Evolutionary conservation across 305 asterid species (phyloP).

Genomic region (Solanum hybrid): DNA sequence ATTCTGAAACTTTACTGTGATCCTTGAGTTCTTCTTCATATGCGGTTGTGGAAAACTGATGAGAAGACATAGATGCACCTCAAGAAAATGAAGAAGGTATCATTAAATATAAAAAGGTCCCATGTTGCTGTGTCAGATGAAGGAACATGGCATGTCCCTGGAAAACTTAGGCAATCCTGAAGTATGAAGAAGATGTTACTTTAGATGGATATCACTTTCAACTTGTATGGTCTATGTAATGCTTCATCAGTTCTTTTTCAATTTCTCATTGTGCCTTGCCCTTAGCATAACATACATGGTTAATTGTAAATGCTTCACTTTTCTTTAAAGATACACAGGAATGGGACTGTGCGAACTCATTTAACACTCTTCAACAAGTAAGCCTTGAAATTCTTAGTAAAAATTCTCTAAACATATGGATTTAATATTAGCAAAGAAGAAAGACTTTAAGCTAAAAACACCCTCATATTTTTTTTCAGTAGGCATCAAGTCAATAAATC

Average conservation of each 20-base stretch:
- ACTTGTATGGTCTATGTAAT: background rate
- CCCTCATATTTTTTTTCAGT: background rate
- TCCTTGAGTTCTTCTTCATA: too few relatives aligned
- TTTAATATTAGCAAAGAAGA: too few relatives aligned
- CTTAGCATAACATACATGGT: background rate
- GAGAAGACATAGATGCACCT: too few relatives aligned
- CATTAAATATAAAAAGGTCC: too few relatives aligned
- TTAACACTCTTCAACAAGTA: background rate
- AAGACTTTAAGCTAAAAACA: too few relatives aligned
- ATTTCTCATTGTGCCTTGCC: background rate
- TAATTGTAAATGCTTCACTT: background rate
- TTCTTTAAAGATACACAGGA: too few relatives aligned
- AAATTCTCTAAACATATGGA: background rate
- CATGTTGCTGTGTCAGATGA: too few relatives aligned
- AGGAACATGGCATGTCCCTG: too few relatives aligned
- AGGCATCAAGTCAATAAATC: background rate
- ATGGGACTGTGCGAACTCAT: too few relatives aligned
- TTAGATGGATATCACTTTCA: background rate
- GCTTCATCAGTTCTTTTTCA: background rate
- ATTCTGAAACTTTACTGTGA: too few relatives aligned
- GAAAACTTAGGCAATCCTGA: background rate
- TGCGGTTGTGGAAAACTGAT: too few relatives aligned
- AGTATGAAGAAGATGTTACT: background rate
- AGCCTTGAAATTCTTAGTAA: background rate
- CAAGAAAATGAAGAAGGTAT: too few relatives aligned